Evolutionary conservation across 2,329 filamentous ascomycete species (phyloP).

Genomic region (Alternaria brassicicola): DNA sequence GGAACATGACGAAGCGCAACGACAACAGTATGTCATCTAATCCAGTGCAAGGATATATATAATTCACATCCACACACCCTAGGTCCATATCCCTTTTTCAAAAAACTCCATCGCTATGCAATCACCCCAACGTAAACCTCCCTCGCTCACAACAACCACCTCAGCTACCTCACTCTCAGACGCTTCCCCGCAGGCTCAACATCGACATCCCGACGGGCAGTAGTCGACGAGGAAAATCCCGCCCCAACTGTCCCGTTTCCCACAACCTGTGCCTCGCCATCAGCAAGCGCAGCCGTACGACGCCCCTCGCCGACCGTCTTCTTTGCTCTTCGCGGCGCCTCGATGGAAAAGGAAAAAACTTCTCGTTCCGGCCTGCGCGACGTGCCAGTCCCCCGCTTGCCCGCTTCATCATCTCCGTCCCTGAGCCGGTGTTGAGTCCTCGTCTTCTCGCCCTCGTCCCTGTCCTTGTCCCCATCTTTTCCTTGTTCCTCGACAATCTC

Average conservation of each 20-base stretch:
- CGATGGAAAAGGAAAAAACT: slow-evolving; percentile 46
- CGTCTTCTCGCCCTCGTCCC: slow-evolving; percentile 4
- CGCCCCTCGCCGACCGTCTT: slow-evolving; percentile 8
- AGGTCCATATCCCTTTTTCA: too few species aligned
- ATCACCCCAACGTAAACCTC: background rate
- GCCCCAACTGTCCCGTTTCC: background rate
- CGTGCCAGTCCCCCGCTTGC: slow-evolving; percentile 13
- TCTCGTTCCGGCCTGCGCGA: slow-evolving; percentile 31
- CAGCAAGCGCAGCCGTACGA: too few species aligned
- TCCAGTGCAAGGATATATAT: too few species aligned
- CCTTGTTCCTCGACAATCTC: slow-evolving; percentile 51
- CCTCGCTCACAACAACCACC: background rate
- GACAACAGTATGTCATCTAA: too few species aligned
- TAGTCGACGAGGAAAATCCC: slow-evolving; percentile 2
- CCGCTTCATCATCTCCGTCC: slow-evolving; percentile 7
- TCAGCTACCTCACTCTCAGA: slow-evolving; percentile 23
- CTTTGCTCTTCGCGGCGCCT: slow-evolving; percentile 40
- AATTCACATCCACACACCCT: too few species aligned
- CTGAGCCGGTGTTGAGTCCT: background rate
- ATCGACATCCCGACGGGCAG: background rate
- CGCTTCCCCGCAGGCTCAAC: slow-evolving; percentile 34
- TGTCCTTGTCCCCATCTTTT: background rate
- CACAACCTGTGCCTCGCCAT: too few species aligned
- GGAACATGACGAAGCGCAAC: too few species aligned
- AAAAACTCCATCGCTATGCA: slow-evolving; percentile 4